phyloP scores from a whole-genome alignment of 1,139 yeast species.

The Blastobotrys indianensis region DNA sequence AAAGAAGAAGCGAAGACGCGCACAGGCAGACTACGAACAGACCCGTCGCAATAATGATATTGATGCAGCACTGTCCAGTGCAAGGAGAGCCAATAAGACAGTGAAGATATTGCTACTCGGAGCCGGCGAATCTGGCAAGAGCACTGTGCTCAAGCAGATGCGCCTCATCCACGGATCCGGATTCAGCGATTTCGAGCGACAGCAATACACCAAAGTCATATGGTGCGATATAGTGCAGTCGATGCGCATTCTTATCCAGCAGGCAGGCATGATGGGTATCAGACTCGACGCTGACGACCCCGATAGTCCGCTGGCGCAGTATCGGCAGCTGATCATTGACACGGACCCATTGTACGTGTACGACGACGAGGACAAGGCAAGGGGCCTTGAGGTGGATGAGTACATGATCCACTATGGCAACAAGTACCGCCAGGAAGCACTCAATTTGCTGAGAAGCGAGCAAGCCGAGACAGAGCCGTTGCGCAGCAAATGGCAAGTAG shows the following conservation, averaged over 20 bases:
- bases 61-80: constrained; percentile 55
- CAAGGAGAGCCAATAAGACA: constrained; percentile 42
- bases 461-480: constrained; percentile 1
- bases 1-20: background rate
- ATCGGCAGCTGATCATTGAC: constrained; percentile 14
- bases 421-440: constrained; percentile 7
- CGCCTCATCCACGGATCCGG: constrained; percentile 81
- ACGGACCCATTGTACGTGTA: constrained; percentile 14
- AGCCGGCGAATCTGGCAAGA: constrained; percentile 95
- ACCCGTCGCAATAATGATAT: constrained; percentile 33
- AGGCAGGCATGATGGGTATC: constrained; percentile 24
- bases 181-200: constrained; percentile 70
- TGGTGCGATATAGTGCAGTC: constrained; percentile 92
- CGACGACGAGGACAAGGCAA: constrained; percentile 11
- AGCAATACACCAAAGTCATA: constrained; percentile 80
- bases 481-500: constrained; percentile 43
- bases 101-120: constrained; percentile 70
- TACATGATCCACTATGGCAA: constrained; percentile 9
- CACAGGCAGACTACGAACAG: constrained; percentile 1
- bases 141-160: constrained; percentile 93
- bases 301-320: constrained; percentile 13
- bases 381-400: constrained; percentile 5
- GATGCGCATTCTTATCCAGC: constrained; percentile 70
- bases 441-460: background rate
- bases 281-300: constrained; percentile 22